Percentiles rank a stretch among this genome's conserved stretches.
Evolutionary conservation across 331 rosid species (phyloP).

Genomic region (Pyracantha coccinea): DNA sequence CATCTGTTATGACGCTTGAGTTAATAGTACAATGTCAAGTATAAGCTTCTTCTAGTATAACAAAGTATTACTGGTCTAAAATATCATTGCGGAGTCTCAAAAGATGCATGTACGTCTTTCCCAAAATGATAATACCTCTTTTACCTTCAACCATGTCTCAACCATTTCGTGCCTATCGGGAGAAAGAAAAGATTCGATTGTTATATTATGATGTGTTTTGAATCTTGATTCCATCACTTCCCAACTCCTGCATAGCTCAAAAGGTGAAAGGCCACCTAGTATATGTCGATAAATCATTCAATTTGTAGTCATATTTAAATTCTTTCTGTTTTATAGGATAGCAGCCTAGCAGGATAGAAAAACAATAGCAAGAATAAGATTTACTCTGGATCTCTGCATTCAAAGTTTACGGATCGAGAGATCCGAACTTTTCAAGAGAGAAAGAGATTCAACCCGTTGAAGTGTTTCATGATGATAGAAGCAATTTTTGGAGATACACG

Average conservation of each 20-base stretch:
- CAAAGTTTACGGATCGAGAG: accelerated
- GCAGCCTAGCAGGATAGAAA: background rate
- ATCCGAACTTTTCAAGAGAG: too few relatives aligned
- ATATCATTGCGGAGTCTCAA: too few relatives aligned
- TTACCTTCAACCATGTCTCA: background rate
- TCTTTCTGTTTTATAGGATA: background rate
- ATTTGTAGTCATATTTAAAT: background rate
- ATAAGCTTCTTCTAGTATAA: too few relatives aligned
- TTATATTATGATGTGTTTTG: background rate
- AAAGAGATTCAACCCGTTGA: too few relatives aligned
- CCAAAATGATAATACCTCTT: background rate
- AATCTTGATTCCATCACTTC: background rate
- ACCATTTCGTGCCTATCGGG: background rate
- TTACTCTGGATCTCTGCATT: too few relatives aligned
- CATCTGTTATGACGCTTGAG: too few relatives aligned
- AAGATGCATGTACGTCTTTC: too few relatives aligned
- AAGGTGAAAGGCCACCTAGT: background rate
- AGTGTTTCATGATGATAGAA: too few relatives aligned
- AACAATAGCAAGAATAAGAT: too few relatives aligned
- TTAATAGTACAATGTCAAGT: too few relatives aligned
- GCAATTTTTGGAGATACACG: too few relatives aligned
- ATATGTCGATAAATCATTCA: background rate
- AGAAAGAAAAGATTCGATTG: background rate
- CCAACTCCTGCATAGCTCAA: background rate
- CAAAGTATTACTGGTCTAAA: too few relatives aligned